phyloP scores from a whole-genome alignment of 495 filamentous ascomycete genomes.

The Alectoria sarmentosa region DNA sequence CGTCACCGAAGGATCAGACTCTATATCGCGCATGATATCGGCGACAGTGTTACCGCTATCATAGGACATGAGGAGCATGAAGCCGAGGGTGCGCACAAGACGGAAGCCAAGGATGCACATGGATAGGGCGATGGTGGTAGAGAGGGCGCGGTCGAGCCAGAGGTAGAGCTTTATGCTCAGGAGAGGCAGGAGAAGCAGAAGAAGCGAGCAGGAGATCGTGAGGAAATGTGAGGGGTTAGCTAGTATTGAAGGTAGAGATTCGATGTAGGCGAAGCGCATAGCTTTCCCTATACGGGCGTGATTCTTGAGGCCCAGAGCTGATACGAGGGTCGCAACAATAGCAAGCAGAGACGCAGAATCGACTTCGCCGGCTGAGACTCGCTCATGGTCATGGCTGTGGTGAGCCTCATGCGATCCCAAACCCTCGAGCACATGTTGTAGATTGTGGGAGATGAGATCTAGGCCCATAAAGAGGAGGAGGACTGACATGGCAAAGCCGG shows the following conservation, averaged over 20 bases:
- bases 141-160: conserved; percentile 77
- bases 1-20: conserved; percentile 65
- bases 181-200: conserved; percentile 78
- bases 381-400: conserved; percentile 57
- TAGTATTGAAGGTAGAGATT: conserved; percentile 69
- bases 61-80: conserved; percentile 94
- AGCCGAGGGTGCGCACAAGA: conserved; percentile 74
- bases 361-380: conserved; percentile 65
- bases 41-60: conserved; percentile 52
- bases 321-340: conserved; percentile 81
- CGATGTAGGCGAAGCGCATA: conserved; percentile 74
- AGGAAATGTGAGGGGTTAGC: conserved; percentile 92
- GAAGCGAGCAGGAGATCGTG: conserved; percentile 72
- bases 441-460: conserved; percentile 85
- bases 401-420: conserved; percentile 58
- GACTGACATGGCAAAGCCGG: conserved; percentile 95
- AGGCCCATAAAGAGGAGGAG: conserved; percentile 94
- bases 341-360: conserved; percentile 79
- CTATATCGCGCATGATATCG: conserved; percentile 76
- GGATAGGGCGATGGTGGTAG: conserved; percentile 64
- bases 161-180: conserved; percentile 66
- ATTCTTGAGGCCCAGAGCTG: conserved; percentile 81
- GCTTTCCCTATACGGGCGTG: conserved; percentile 87
- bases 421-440: conserved; percentile 75
- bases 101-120: conserved; percentile 84